A percentile compares a stretch with the other conserved stretches of the same genome.
phyloP scores from a whole-genome alignment of 129 eudicot species.

The Pulicaria dysenterica region DNA sequence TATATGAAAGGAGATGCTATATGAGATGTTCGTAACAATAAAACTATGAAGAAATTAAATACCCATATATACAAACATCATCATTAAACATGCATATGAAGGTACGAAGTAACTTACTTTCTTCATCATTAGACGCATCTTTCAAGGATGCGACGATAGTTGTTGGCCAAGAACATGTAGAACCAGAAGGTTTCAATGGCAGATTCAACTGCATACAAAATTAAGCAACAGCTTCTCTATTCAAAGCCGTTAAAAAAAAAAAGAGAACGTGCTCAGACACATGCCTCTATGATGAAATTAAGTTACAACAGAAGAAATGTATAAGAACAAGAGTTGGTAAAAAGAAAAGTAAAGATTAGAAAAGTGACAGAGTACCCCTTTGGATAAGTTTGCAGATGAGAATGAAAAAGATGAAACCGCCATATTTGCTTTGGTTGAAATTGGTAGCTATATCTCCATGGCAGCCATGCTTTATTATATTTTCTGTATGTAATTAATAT shows the following conservation, averaged over 20 bases:
- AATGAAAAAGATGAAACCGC: conserved; percentile 69
- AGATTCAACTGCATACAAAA: conserved; percentile 38
- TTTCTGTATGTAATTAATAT: not conserved
- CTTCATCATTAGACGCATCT: conserved; percentile 35
- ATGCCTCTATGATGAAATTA: not conserved
- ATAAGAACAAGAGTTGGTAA: not conserved
- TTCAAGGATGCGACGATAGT: conserved; percentile 43
- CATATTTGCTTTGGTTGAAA: conserved; percentile 41
- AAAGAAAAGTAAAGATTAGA: not conserved
- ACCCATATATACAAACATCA: not conserved
- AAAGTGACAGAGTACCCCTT: conserved; percentile 41
- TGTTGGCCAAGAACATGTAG: conserved; percentile 36
- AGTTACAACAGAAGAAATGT: not conserved
- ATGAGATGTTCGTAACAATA: too few relatives aligned
- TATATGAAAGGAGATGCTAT: too few relatives aligned
- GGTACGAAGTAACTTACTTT: conserved; percentile 36
- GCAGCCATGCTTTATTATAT: conserved; percentile 10
- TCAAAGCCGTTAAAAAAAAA: not conserved
- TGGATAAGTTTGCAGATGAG: conserved; percentile 43
- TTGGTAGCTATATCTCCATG: conserved; percentile 13
- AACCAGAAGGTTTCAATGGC: conserved; percentile 38
- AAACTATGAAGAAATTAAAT: too few relatives aligned
- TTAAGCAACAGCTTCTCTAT: not conserved
- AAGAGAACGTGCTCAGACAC: not conserved
- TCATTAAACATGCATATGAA: not conserved